A percentile compares a stretch with the other conserved stretches of the same genome.
phyloP scores from a whole-genome alignment of 2,329 filamentous ascomycete genomes.

The Colletotrichum sp. region DNA sequence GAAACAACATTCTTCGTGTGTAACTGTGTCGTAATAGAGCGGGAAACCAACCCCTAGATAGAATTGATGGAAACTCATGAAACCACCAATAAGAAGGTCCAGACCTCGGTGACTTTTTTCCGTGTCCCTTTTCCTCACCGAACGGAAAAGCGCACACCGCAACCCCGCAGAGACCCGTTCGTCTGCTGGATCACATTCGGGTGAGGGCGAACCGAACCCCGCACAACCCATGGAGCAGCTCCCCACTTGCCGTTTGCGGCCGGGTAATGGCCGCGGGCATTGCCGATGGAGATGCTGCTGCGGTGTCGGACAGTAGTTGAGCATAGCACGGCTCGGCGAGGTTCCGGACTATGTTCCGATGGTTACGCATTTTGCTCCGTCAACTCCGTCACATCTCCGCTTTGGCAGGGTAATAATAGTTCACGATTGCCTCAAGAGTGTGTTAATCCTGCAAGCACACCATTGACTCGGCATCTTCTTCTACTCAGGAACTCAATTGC shows the following conservation, averaged over 20 bases:
- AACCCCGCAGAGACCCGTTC: not conserved
- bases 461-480: not conserved
- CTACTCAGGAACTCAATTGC: no score
- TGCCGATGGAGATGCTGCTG: not conserved
- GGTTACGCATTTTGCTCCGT: not conserved
- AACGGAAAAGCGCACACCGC: not conserved
- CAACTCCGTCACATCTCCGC: slow-evolving; percentile 7
- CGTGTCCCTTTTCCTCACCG: not conserved
- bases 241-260: not conserved
- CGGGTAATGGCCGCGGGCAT: not conserved
- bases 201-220: slow-evolving; percentile 10
- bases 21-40: not conserved
- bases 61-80: not conserved
- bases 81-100: not conserved
- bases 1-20: not conserved
- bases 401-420: not conserved
- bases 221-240: not conserved
- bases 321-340: not conserved
- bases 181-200: not conserved
- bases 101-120: not conserved
- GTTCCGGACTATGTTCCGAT: slow-evolving; percentile 12
- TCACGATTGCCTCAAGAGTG: slow-evolving; percentile 10
- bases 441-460: not conserved
- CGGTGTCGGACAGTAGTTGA: not conserved
- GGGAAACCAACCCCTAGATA: not conserved